Evolutionary conservation across 768 basidiomycete species (phyloP), one percentile per base, ranked within the genome.

Genomic region (Pulveroboletus sp.): DNA sequence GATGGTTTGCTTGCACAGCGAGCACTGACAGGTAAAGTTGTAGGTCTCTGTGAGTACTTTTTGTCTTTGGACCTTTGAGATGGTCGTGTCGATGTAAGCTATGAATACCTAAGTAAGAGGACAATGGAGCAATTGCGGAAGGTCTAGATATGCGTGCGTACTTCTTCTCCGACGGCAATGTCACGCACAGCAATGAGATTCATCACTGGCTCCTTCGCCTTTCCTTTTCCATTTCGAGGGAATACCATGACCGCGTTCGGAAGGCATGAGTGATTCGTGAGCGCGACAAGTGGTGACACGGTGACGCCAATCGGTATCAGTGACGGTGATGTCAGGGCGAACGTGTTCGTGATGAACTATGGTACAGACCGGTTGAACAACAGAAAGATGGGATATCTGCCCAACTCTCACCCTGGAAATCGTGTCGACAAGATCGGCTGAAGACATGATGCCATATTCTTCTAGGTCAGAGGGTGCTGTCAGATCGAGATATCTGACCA

Each of bases 191-290:
- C 83, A 11, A 93, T 68, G 10, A 96, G 75, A 33, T 87, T 79
- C 80, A 93, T 77, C 27, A 79, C 52, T 0, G 87, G 82, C 61
- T 86, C 85, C 26, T 75, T 67, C 17, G 49, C 59, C 0, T 59
- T 57, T 12, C 64, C 53, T 11, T 60, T 64, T 5, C 73, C 64
- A 3, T 75, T 64, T 5, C 80, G 74, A 43, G 94, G 93, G 62
- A 95, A 97, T 4, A 97, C 89, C n/a, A 94, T 79, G 30, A 86
- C 89, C 0, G 87, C 91, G 61, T 96, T 94, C 0, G 91, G 90
- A 18, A 80, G 76, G 61, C 93, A 94, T 0, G 87, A 88, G 62
- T 97, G 93, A 61, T 96, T 96, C 49, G 88, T 78, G 10, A 96
- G 72, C 0, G 93, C 93, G 5, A 85, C 70, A 0, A 79, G 60